Conservation (phyloP, 1,284 basidiomycete genomes). For the Pholiota adiposa region DNA sequence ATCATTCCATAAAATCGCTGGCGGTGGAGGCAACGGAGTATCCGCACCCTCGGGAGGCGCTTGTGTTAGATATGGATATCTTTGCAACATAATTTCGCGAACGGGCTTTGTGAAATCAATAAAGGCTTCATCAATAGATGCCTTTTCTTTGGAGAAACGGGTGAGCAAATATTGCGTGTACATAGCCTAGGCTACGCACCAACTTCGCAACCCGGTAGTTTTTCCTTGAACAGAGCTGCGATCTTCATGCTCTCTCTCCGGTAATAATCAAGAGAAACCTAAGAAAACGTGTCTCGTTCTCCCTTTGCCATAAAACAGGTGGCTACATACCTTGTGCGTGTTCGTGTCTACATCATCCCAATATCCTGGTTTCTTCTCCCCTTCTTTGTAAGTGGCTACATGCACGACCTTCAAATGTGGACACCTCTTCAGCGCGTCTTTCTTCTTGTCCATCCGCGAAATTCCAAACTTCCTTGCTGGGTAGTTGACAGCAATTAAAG, state of each 20-base stretch:
- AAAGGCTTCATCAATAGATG: constrained; percentile 86
- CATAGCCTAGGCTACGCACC: constrained; percentile 30
- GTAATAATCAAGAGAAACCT: constrained; percentile 96
- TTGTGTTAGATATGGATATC: constrained; percentile 77
- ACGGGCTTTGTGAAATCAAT: constrained; percentile 86
- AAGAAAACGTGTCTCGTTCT: neutral
- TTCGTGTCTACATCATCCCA: constrained; percentile 84
- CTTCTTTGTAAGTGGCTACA: constrained; percentile 94
- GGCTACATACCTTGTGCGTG: constrained; percentile 85
- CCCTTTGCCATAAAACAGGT: constrained; percentile 1
- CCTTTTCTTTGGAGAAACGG: constrained; percentile 70
- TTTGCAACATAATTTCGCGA: constrained; percentile 69
- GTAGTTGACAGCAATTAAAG: constrained; percentile 94
- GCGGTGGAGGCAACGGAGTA: constrained; percentile 81
- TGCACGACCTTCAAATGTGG: constrained; percentile 87
- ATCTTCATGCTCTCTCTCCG: constrained; percentile 91
- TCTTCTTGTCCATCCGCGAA: constrained; percentile 79
- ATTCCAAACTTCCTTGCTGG: constrained; percentile 90
- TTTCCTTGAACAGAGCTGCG: constrained; percentile 83
- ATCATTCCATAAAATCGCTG: constrained; percentile 68
- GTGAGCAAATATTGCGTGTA: neutral
- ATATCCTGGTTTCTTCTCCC: constrained; percentile 87
- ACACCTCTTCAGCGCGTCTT: constrained; percentile 85
- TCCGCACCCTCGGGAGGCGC: constrained; percentile 78
- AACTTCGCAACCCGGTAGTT: constrained; percentile 61